phyloP scores from a whole-genome alignment of 2,329 filamentous ascomycete genomes.

The Samsoniella hepiali region DNA sequence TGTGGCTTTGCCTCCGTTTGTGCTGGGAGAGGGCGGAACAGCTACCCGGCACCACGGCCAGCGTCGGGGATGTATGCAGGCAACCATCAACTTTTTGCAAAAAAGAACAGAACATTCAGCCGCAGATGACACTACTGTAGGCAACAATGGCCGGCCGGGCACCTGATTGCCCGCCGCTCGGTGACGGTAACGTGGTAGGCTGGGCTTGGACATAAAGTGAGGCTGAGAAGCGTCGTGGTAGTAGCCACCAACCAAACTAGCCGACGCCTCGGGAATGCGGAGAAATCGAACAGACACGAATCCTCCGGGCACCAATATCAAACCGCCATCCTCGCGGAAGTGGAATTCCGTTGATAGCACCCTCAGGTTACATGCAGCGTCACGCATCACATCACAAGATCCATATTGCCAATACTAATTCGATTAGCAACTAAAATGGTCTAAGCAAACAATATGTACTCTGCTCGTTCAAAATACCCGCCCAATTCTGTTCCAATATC shows the following conservation, averaged over 20 bases:
- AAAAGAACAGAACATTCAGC: neutral
- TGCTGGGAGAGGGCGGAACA: neutral
- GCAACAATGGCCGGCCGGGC: neutral
- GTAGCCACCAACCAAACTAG: neutral
- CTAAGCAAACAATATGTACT: conserved; percentile 1
- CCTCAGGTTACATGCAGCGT: neutral
- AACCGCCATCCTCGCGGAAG: neutral
- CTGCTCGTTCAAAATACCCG: neutral
- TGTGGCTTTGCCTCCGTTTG: neutral
- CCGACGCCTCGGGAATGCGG: neutral
- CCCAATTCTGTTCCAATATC: neutral
- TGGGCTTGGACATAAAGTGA: neutral
- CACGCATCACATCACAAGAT: neutral
- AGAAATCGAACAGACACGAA: neutral
- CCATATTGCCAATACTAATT: neutral
- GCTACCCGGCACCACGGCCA: neutral
- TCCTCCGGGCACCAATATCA: neutral
- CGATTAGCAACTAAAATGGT: neutral
- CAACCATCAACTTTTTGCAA: neutral
- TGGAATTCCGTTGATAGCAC: neutral
- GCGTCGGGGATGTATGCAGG: neutral
- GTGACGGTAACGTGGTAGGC: neutral
- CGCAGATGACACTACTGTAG: neutral
- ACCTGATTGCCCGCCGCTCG: neutral
- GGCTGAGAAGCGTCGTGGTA: neutral